Evolutionary conservation across 2,329 filamentous ascomycete species (phyloP).

Genomic region (Pseudogymnoascus sp.): DNA sequence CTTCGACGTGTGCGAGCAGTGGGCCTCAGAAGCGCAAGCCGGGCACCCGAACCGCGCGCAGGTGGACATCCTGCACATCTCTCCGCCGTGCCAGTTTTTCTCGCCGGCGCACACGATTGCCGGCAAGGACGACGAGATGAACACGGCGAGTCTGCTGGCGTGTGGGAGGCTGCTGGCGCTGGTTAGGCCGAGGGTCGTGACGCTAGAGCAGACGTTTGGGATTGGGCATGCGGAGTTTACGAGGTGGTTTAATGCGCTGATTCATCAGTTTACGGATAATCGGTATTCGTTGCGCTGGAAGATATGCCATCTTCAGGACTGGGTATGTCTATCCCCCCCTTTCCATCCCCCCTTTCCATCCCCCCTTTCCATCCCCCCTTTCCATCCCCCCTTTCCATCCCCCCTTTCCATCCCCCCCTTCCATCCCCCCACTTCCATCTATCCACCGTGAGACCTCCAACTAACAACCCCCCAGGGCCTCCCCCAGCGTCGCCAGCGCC

Average conservation of each 20-base stretch:
- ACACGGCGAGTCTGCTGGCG: constrained; percentile 50
- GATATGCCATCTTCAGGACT: constrained; percentile 43
- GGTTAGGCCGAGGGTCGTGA: constrained; percentile 58
- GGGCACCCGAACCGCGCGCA: constrained; percentile 11
- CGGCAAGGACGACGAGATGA: constrained; percentile 54
- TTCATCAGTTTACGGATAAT: constrained; percentile 54
- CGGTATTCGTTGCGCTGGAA: constrained; percentile 67
- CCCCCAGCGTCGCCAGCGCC: constrained; percentile 27
- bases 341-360: no score
- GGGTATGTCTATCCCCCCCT: constrained; percentile 24
- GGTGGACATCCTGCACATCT: constrained; percentile 62
- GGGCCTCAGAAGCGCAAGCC: constrained; percentile 7
- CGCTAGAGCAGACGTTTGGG: constrained; percentile 71
- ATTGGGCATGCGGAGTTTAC: constrained; percentile 46
- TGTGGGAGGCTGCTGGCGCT: constrained; percentile 48
- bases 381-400: no score
- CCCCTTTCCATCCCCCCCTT: no score
- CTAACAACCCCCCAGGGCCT: constrained; percentile 16
- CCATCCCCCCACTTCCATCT: no score
- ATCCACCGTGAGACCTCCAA: no score
- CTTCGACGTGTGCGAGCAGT: constrained; percentile 38
- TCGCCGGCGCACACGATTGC: constrained; percentile 60
- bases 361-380: no score
- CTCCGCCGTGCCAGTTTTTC: constrained; percentile 69
- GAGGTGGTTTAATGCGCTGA: constrained; percentile 48